Conservation (phyloP, 1,284 basidiomycete species). For the Puccinia polysora region DNA sequence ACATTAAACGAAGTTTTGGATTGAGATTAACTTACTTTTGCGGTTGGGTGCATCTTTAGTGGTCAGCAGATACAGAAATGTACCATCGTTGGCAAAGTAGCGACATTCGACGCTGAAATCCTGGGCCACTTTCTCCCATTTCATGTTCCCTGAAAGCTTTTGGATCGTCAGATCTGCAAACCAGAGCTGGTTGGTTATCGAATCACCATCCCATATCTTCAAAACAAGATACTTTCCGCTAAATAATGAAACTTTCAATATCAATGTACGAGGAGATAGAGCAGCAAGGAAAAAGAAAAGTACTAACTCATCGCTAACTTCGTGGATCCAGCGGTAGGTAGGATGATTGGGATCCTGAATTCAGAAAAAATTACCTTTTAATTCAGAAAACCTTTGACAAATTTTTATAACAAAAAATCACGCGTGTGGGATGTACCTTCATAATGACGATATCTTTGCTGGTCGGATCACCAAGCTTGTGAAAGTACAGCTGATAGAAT, state of each 20-base stretch:
- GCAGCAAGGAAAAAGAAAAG: neutral
- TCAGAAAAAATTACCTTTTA: too few species aligned
- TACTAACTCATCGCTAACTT: constrained; percentile 61
- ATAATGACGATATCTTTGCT: constrained; percentile 21
- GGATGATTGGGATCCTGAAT: constrained; percentile 56
- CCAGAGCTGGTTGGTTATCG: constrained; percentile 67
- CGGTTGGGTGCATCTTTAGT: constrained; percentile 44
- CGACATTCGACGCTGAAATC: constrained; percentile 63
- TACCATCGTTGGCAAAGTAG: constrained; percentile 46
- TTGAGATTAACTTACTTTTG: constrained; percentile 12
- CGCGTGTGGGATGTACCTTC: neutral
- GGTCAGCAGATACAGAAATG: constrained; percentile 43
- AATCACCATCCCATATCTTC: constrained; percentile 62
- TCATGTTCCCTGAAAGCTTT: constrained; percentile 62
- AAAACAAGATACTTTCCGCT: constrained; percentile 60
- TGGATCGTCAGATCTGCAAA: constrained; percentile 63
- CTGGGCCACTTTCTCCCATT: constrained; percentile 66
- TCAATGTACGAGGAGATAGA: neutral
- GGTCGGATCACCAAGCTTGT: constrained; percentile 24
- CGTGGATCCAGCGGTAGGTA: constrained; percentile 63
- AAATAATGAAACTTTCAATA: neutral
- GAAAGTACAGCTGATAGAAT: constrained; percentile 26
- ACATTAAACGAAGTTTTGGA: constrained; percentile 58
- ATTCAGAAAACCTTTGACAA: too few species aligned
- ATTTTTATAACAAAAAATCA: too few species aligned